Conservation (phyloP, 305 asterid genomes). For the Ajuga reptans region DNA sequence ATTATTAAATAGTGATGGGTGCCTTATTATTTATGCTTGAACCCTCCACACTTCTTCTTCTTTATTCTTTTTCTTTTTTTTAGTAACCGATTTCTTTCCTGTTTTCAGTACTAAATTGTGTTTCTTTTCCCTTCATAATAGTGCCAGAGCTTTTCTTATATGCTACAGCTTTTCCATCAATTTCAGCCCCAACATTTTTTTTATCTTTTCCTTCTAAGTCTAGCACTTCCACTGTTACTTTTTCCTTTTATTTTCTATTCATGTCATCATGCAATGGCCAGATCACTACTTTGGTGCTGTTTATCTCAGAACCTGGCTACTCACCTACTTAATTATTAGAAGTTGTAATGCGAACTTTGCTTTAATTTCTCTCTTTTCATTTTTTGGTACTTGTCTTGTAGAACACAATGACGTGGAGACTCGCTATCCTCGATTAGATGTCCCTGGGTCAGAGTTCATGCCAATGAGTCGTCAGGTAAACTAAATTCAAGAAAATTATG, state of each 20-base stretch:
- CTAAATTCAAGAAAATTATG: neutral
- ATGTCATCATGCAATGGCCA: slow-evolving; percentile 3
- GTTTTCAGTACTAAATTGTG: neutral
- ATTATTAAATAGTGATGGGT: neutral
- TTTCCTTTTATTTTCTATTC: neutral
- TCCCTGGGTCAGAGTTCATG: slow-evolving; percentile 69
- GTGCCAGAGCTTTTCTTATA: neutral
- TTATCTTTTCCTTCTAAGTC: slow-evolving; percentile 2
- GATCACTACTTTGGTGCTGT: slow-evolving; percentile 13
- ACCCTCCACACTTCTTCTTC: neutral
- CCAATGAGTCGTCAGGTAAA: slow-evolving; percentile 62
- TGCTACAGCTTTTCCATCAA: neutral
- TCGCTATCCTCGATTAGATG: slow-evolving; percentile 61
- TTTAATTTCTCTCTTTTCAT: neutral
- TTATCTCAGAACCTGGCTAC: slow-evolving; percentile 2
- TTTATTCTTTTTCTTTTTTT: too few species aligned
- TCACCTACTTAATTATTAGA: neutral
- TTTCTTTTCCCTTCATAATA: neutral
- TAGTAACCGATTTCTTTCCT: neutral
- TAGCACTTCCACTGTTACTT: neutral
- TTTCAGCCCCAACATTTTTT: neutral
- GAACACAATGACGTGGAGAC: slow-evolving; percentile 73
- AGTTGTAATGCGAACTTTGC: slow-evolving; percentile 2
- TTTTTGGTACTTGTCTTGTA: slow-evolving; percentile 22
- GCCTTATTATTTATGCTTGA: neutral